Percentiles rank a stretch among this genome's conserved stretches.
Conservation (phyloP, 768 basidiomycete species). For the Harrya chromipes region DNA sequence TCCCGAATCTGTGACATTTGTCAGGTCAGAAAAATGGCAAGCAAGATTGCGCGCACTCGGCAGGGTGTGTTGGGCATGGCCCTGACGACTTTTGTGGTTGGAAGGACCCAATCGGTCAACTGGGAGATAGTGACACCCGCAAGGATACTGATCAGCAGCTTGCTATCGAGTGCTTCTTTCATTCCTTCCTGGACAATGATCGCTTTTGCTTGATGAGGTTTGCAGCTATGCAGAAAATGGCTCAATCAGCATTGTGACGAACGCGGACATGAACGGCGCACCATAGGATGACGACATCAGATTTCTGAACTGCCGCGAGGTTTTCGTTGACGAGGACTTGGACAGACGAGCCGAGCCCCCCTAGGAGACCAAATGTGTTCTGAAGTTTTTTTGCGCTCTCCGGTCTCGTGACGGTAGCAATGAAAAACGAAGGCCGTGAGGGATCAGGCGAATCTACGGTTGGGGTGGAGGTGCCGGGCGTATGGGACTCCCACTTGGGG, state of each 20-base stretch:
- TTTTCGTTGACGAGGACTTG: constrained; percentile 72
- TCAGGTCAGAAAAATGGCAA: background rate
- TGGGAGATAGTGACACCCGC: constrained; percentile 94
- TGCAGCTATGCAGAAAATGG: constrained; percentile 59
- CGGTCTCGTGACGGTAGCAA: constrained; percentile 82
- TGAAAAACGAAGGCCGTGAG: constrained; percentile 73
- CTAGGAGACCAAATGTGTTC: constrained; percentile 55
- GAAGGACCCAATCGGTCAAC: constrained; percentile 67
- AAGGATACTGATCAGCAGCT: constrained; percentile 93
- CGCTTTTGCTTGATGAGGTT: constrained; percentile 79
- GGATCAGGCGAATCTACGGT: constrained; percentile 51
- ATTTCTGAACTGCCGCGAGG: constrained; percentile 61
- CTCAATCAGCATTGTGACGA: background rate
- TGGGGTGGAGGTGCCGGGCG: constrained; percentile 74
- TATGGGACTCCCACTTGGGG: constrained; percentile 66
- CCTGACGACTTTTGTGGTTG: constrained; percentile 82
- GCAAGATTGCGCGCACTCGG: constrained; percentile 53
- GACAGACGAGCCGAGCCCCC: constrained; percentile 60
- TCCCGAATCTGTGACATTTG: constrained; percentile 76
- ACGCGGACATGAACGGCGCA: constrained; percentile 34
- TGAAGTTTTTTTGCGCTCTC: constrained; percentile 70
- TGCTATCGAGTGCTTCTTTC: constrained; percentile 78
- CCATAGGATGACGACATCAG: constrained; percentile 90
- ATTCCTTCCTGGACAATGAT: constrained; percentile 78
- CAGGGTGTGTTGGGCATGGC: constrained; percentile 99